Evolutionary conservation across 148 eudicot species (phyloP).

Genomic region (Hydrangea macrophylla): DNA sequence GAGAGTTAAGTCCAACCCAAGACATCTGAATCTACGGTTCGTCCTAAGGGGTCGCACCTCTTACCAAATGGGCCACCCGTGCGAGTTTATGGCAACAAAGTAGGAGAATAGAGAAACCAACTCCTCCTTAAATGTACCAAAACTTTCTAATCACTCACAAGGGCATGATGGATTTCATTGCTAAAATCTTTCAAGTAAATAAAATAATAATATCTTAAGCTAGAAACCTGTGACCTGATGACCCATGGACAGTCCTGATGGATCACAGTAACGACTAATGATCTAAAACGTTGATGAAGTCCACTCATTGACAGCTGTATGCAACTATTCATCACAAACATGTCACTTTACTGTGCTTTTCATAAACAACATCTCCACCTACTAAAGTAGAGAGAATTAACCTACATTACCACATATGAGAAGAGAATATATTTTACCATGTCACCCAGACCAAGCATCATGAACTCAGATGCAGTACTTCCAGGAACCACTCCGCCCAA

Average conservation of each 20-base stretch:
- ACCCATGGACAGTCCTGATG: not conserved
- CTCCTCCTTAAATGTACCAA: not conserved
- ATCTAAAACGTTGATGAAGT: not conserved
- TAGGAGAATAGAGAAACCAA: too few species aligned
- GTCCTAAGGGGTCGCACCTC: too few species aligned
- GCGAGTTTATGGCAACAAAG: too few species aligned
- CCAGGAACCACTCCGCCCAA: constrained; percentile 66
- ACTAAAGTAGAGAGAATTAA: constrained; percentile 3
- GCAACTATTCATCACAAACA: not conserved
- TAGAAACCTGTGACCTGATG: not conserved
- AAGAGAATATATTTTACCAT: constrained; percentile 58
- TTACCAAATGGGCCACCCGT: too few species aligned
- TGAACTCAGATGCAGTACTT: constrained; percentile 59
- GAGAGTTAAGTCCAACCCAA: too few species aligned
- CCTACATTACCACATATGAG: not conserved
- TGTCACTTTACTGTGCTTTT: not conserved
- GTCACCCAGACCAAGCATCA: constrained; percentile 99
- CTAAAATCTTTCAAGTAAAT: not conserved
- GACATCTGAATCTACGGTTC: too few species aligned
- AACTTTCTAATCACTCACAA: not conserved
- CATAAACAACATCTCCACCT: not conserved
- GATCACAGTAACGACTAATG: not conserved
- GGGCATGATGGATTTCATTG: not conserved
- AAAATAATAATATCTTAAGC: not conserved
- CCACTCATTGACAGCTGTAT: not conserved